Conservation (phyloP, 139 green algal species). For the Chlorella sp. region DNA sequence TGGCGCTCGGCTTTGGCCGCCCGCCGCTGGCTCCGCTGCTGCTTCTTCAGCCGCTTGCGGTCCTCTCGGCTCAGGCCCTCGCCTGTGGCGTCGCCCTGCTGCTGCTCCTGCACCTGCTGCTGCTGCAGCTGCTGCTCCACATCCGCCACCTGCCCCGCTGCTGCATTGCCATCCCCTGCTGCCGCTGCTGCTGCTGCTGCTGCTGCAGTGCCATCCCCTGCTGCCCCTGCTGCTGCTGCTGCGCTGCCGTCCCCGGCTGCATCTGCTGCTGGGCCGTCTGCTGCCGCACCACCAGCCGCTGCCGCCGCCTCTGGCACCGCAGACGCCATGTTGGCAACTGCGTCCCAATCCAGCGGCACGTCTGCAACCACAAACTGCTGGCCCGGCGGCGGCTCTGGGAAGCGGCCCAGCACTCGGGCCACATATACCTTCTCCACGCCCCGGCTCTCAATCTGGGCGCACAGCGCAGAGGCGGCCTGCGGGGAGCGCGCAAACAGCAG, state of each 20-base stretch:
- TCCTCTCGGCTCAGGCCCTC: neutral
- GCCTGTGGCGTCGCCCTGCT: neutral
- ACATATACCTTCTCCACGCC: conserved; percentile 86
- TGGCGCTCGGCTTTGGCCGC: conserved; percentile 14
- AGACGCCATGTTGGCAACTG: conserved; percentile 55
- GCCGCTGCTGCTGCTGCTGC: neutral
- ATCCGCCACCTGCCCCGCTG: neutral
- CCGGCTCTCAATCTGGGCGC: conserved; percentile 55
- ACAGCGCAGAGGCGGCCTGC: conserved; percentile 64
- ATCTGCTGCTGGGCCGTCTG: too few species aligned
- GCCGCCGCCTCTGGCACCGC: conserved; percentile 3
- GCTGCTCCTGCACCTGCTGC: conserved; percentile 16
- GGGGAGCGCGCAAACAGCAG: conserved; percentile 78
- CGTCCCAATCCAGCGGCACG: conserved; percentile 66
- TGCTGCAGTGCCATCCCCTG: neutral
- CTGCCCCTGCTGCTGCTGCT: neutral
- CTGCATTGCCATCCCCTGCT: neutral
- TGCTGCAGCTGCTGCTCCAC: neutral
- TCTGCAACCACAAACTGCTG: conserved; percentile 39
- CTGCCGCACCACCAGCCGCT: neutral
- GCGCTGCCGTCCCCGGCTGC: neutral
- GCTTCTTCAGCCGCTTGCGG: neutral
- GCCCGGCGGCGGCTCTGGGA: conserved; percentile 44
- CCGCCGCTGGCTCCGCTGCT: conserved; percentile 4
- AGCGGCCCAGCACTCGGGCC: conserved; percentile 77